These are phyloP conservation scores for Neurospora sp. DNA, from an alignment of 495 filamentous ascomycete species.

Conservation along the genomic window DNA sequence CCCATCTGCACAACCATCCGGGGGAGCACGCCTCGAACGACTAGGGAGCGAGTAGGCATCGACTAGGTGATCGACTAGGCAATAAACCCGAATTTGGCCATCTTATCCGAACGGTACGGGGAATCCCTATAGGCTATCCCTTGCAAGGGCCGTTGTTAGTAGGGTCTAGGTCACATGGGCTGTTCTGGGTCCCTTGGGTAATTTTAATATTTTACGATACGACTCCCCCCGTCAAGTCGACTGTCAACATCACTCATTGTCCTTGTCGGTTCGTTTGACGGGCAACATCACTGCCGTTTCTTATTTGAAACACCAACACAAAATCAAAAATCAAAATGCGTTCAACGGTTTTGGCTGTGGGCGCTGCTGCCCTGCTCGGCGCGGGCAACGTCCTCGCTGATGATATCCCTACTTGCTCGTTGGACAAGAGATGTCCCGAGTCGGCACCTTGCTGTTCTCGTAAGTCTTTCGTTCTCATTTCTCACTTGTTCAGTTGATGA, in stretches of 20 bases:
- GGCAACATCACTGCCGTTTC: neutral
- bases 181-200: neutral
- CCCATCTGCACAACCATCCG: neutral
- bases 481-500: neutral
- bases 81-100: neutral
- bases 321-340: neutral
- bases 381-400: slow-evolving; percentile 28
- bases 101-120: neutral
- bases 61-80: neutral
- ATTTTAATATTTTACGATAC: neutral
- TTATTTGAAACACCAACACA: neutral
- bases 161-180: neutral
- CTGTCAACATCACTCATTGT: neutral
- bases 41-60: neutral
- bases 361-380: slow-evolving; percentile 31
- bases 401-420: slow-evolving; percentile 21
- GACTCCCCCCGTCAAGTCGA: neutral
- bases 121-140: neutral
- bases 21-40: neutral
- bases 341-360: slow-evolving; percentile 22
- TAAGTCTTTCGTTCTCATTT: slow-evolving; percentile 40
- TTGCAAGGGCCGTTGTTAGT: neutral
- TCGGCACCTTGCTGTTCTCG: slow-evolving; percentile 84
- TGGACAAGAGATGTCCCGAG: slow-evolving; percentile 61
- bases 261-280: neutral